Conservation (phyloP, 768 basidiomycete species). For the Tylopilus sp. region DNA sequence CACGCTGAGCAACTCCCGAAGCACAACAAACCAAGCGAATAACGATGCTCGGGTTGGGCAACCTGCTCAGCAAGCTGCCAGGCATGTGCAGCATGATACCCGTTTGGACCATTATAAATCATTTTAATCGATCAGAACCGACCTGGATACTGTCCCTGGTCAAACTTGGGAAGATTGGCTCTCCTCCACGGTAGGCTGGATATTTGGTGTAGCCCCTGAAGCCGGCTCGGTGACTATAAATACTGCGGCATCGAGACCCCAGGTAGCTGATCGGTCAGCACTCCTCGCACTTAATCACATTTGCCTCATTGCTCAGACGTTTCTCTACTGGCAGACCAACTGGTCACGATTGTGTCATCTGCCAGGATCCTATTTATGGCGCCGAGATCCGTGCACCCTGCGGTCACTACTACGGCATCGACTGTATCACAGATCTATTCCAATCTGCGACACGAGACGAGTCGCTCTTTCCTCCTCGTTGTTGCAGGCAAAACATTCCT, state of each 20-base stretch:
- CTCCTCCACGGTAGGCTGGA: constrained; percentile 4
- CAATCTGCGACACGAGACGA: not conserved
- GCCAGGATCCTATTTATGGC: not conserved
- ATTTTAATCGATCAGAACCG: not conserved
- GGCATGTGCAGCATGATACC: constrained; percentile 6
- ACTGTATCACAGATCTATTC: not conserved
- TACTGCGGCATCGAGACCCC: not conserved
- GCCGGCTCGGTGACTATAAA: not conserved
- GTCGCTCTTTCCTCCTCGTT: not conserved
- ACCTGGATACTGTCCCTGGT: not conserved
- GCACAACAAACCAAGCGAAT: constrained; percentile 1
- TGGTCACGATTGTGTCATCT: not conserved
- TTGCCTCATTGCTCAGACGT: not conserved
- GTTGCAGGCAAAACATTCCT: not conserved
- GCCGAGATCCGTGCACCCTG: not conserved
- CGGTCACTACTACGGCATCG: not conserved
- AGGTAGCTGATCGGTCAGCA: not conserved
- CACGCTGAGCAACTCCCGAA: constrained; percentile 8
- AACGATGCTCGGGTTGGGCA: not conserved
- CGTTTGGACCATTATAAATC: not conserved
- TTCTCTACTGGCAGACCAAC: not conserved
- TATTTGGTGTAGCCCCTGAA: not conserved
- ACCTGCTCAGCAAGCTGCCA: not conserved
- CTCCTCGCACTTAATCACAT: not conserved
- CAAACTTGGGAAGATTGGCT: constrained; percentile 21